phyloP scores from a whole-genome alignment of 306 rosid genomes.

The Quercus gilva region DNA sequence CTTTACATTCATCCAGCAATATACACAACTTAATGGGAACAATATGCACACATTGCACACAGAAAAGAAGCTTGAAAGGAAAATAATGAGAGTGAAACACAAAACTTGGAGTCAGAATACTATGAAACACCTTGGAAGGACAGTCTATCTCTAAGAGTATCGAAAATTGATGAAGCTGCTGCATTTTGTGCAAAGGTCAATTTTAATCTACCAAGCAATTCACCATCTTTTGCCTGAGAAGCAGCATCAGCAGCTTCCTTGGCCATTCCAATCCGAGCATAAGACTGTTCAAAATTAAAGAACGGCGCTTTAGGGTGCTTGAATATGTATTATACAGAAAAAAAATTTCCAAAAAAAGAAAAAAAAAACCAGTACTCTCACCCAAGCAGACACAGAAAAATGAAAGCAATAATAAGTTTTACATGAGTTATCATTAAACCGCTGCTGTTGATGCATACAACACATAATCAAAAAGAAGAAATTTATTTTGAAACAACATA shows the following conservation, averaged over 20 bases:
- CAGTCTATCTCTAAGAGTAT: slow-evolving; percentile 79
- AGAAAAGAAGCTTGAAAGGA: not conserved
- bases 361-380: not conserved
- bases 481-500: not conserved
- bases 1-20: slow-evolving; percentile 24
- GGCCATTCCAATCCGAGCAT: slow-evolving; percentile 93
- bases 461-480: not conserved
- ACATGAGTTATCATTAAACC: not conserved
- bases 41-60: slow-evolving; percentile 37
- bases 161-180: slow-evolving; percentile 77
- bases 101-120: not conserved
- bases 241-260: slow-evolving; percentile 99
- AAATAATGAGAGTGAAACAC: not conserved
- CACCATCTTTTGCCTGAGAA: slow-evolving; percentile 91
- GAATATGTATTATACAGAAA: not conserved
- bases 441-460: not conserved
- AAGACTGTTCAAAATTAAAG: slow-evolving; percentile 54
- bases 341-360: not conserved
- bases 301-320: not conserved
- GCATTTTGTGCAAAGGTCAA: slow-evolving; percentile 77
- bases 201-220: slow-evolving; percentile 87
- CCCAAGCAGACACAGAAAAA: not conserved
- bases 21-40: slow-evolving; percentile 19
- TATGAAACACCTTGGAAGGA: slow-evolving; percentile 77
- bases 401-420: not conserved